phyloP scores from a whole-genome alignment of 805 yeast genomes.

The Nematodospora valgi region DNA sequence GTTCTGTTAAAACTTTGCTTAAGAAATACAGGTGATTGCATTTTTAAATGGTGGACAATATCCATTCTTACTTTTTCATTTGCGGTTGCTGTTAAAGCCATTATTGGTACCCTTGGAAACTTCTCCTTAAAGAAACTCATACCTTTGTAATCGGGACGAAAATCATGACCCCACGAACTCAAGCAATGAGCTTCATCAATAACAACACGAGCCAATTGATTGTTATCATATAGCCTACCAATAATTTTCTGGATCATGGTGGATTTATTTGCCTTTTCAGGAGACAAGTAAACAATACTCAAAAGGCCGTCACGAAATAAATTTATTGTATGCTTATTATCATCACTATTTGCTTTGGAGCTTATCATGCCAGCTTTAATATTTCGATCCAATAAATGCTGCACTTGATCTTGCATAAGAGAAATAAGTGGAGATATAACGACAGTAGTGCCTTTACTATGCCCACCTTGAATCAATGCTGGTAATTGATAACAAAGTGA shows the following conservation, averaged over 20 bases:
- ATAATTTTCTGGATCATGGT: constrained; percentile 64
- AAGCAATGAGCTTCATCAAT: constrained; percentile 99
- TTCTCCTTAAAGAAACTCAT: constrained; percentile 66
- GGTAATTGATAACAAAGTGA: constrained; percentile 95
- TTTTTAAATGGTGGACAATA: constrained; percentile 71
- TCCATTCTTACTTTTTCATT: constrained; percentile 86
- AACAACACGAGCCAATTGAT: constrained; percentile 75
- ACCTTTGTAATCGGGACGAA: constrained; percentile 91
- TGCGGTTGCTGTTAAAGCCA: constrained; percentile 98
- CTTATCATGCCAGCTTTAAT: constrained; percentile 86
- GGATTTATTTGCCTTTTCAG: constrained; percentile 88
- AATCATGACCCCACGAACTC: constrained; percentile 98
- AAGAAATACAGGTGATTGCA: constrained; percentile 58
- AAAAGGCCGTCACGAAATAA: constrained; percentile 63
- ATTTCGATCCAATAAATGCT: constrained; percentile 62
- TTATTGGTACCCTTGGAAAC: constrained; percentile 80
- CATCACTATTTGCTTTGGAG: constrained; percentile 65
- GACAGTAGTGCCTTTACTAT: constrained; percentile 78
- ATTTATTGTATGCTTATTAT: constrained; percentile 59
- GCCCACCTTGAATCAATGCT: constrained; percentile 81
- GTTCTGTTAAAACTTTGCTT: constrained; percentile 92
- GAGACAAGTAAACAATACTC: constrained; percentile 82
- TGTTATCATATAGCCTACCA: constrained; percentile 48
- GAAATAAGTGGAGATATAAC: constrained; percentile 95
- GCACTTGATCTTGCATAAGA: constrained; percentile 96